Evolutionary conservation across 345 rosid species (phyloP).

Genomic region (Pistacia integerrima): DNA sequence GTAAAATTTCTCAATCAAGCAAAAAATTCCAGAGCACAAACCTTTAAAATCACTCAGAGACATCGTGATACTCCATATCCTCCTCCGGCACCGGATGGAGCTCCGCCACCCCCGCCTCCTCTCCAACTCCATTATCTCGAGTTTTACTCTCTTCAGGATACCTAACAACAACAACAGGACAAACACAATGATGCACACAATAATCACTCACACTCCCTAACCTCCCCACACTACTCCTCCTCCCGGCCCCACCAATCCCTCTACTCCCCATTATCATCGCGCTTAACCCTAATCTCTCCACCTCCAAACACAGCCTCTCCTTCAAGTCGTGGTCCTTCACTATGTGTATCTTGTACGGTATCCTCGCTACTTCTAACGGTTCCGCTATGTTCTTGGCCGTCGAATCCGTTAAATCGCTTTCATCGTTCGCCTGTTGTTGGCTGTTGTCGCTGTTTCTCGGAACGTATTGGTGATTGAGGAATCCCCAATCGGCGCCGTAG

Average conservation of each 20-base stretch:
- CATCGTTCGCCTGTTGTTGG: slow-evolving; percentile 3
- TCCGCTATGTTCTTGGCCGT: slow-evolving; percentile 64
- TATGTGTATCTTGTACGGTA: slow-evolving; percentile 73
- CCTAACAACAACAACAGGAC: slow-evolving; percentile 81
- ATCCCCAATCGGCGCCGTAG: slow-evolving; percentile 80
- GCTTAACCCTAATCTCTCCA: slow-evolving; percentile 79
- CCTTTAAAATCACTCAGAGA: slow-evolving; percentile 40
- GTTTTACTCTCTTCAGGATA: slow-evolving; percentile 43
- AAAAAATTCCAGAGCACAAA: slow-evolving; percentile 2
- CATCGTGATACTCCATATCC: slow-evolving; percentile 53
- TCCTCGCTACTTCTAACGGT: slow-evolving; percentile 66
- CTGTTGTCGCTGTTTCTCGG: not conserved
- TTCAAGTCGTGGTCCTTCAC: slow-evolving; percentile 92
- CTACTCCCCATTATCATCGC: slow-evolving; percentile 89
- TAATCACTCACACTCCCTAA: slow-evolving; percentile 89
- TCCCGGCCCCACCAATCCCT: slow-evolving; percentile 68
- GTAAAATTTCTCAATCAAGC: no score
- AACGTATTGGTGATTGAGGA: slow-evolving; percentile 36
- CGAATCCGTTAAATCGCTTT: slow-evolving; percentile 48
- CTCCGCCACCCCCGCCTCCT: slow-evolving; percentile 36
- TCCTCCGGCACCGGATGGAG: slow-evolving; percentile 66
- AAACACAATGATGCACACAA: slow-evolving; percentile 81
- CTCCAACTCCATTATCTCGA: slow-evolving; percentile 22
- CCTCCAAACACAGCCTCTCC: slow-evolving; percentile 87
- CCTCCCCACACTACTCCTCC: slow-evolving; percentile 50